phyloP scores from a whole-genome alignment of 179 eudicot genomes.

The Spinacia oleracea region DNA sequence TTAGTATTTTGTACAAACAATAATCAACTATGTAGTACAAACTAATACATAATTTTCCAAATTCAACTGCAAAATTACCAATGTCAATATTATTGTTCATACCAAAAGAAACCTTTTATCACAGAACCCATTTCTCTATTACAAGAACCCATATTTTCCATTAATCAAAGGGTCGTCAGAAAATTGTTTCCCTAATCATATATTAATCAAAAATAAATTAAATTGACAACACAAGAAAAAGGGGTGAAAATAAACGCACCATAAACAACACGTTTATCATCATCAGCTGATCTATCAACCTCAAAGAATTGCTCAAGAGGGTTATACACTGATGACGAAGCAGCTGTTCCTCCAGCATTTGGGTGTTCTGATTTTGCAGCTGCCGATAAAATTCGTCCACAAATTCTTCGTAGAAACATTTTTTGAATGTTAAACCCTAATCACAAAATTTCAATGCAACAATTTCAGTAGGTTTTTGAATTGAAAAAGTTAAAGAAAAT shows the following conservation, averaged over 20 bases:
- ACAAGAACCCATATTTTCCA: background rate
- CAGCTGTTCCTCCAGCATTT: constrained; percentile 40
- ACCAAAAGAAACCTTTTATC: background rate
- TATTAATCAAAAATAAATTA: background rate
- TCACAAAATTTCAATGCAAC: background rate
- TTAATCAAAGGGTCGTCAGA: background rate
- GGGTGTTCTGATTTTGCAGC: constrained; percentile 53
- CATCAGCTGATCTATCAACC: constrained; percentile 55
- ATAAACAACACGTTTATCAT: constrained; percentile 70
- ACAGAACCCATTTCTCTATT: background rate
- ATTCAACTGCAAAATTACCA: background rate
- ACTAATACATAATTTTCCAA: background rate
- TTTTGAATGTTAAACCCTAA: background rate
- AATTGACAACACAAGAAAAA: background rate
- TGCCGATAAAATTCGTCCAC: constrained; percentile 58
- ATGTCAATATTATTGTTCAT: background rate
- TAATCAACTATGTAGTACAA: background rate
- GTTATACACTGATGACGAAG: constrained; percentile 43
- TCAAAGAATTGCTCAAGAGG: constrained; percentile 81
- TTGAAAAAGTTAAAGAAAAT: background rate
- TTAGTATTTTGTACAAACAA: background rate
- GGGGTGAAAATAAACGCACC: constrained; percentile 35
- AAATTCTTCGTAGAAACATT: constrained; percentile 50
- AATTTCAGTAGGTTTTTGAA: background rate
- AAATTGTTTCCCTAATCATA: background rate